Base-by-base conservation (phyloP, 2,329 filamentous ascomycete species). In the Hymenoscyphus infarciens region DNA sequence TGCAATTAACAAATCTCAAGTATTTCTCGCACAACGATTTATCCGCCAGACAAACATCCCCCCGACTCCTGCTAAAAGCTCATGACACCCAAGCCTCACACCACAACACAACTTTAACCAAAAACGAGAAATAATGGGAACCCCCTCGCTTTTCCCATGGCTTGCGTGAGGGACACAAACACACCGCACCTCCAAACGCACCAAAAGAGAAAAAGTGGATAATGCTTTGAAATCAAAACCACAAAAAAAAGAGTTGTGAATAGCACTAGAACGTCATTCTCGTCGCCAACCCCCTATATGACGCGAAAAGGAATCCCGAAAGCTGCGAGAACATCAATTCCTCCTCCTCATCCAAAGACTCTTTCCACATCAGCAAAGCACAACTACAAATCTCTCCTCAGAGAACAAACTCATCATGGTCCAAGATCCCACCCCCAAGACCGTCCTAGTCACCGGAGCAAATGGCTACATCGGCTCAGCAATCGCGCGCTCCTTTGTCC, bases 401-500 rank as follows among this genome's bases (percentile, higher is more conserved):
- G n/a, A n/a, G n/a, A n/a, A n/a, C 31, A 31, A 33, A 27, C n/a
- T n/a, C 22, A 35, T 6, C 16, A 60, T 60, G 45, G 7, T 19
- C 29, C 7, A 33, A 25, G 31, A 42, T 19, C 52, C 58, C 13
- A 52, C 45, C 27, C 39, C 25, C 29, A 63, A 56, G 38, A 75
- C 74, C 1, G 79, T 77, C n/a, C 72, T 82, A 6, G 75, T 82
- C 29, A 80, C 77, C 1, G 80, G 79, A 8, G 79, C 80, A n/a
- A 81, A 80, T 57, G 80, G 80, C 8, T 82, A 80, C 67, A 78
- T 82, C 45, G 80, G 80, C 45, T 74, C 70, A n/a, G 77, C 79
- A 1, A 78, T 82, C 29, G 74, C 75, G 59, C 74, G 75, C 19
- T 77, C 79, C 25, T 83, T 82, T 66, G 74, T 75, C 5, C 75